Evolutionary conservation across 345 rosid species (phyloP), one percentile per base, ranked within the genome.

Genomic region (Hibiscus trionum): DNA sequence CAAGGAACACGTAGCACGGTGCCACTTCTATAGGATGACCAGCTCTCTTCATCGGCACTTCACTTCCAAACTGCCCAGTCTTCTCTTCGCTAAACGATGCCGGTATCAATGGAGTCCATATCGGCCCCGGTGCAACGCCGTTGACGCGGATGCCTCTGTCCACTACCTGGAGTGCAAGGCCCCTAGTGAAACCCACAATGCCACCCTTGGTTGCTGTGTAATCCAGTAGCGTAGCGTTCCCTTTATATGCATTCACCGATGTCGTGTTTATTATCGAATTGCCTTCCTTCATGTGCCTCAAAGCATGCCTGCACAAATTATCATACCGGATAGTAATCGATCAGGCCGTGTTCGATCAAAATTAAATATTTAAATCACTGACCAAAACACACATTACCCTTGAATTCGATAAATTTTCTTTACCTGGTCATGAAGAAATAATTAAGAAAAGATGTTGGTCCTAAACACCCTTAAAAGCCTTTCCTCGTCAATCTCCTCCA

Each of bases 21-120:
- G 97, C 91, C 3, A 93, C 87, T 71, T 91, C 97, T 4, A 74
- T 71, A n/a, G 93, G 97, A 84, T 91, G 97, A 1, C 89, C 94
- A 0, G 91, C 92, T 75, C 93, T 85, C 74, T 83, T 76, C 93
- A 91, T 88, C 0, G 96, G 93, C 53, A 83, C 84, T 56, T 88
- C 78, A 2, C 75, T 74, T 3, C 97, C 96, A 46, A 90, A 84
- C 55, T 78, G 49, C 1, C 73, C 72, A 27, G 72, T 78, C 77
- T 82, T 82, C 2, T 93, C 91, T 17, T 86, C 85, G 1, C 66
- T 66, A 65, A 87, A 89, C 0, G 97, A 88, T 4, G 93, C 79
- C 0, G 96, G 88, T 49, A 88, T 78, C 76, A 93, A 61, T 0
- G 90, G 98, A 14, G 95, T 93, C 98, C 93, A 89, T 3, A 90